Evolutionary conservation across 2,329 filamentous ascomycete species (phyloP).

Genomic region (Diaporthe sp.): DNA sequence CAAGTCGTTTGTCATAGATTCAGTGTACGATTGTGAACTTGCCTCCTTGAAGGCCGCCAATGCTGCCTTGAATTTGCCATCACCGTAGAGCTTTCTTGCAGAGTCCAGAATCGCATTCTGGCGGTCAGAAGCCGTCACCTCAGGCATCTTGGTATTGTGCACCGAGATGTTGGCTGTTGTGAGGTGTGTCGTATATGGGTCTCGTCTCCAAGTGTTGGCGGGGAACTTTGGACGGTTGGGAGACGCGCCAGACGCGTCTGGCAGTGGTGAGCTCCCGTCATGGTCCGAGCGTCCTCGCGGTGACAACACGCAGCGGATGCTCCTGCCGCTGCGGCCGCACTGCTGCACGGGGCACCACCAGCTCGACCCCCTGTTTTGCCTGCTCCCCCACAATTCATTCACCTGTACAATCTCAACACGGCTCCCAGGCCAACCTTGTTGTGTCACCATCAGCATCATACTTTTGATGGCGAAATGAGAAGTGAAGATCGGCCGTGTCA

Average conservation of each 20-base stretch:
- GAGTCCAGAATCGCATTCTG: neutral
- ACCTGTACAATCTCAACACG: slow-evolving; percentile 1
- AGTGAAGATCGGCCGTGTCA: neutral
- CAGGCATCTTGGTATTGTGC: neutral
- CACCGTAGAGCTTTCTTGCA: slow-evolving; percentile 22
- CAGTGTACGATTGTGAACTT: neutral
- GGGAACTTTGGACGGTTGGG: neutral
- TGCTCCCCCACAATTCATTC: slow-evolving; percentile 24
- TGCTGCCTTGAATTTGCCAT: neutral
- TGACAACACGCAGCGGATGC: neutral
- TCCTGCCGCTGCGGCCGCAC: neutral
- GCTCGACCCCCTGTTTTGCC: neutral
- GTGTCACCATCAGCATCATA: neutral
- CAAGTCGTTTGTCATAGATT: neutral
- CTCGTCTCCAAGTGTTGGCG: neutral
- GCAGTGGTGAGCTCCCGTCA: neutral
- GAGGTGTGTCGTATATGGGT: neutral
- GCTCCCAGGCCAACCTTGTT: neutral
- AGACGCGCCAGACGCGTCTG: slow-evolving; percentile 23
- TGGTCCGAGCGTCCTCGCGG: neutral
- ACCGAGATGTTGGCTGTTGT: neutral
- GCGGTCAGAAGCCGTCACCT: neutral
- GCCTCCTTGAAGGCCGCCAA: slow-evolving; percentile 24
- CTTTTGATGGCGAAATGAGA: slow-evolving; percentile 10
- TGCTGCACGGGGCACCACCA: neutral